Evolutionary conservation across 108 stramenopile species (phyloP), one percentile per base, ranked within the genome.

Genomic region (Epithemia pelagica): DNA sequence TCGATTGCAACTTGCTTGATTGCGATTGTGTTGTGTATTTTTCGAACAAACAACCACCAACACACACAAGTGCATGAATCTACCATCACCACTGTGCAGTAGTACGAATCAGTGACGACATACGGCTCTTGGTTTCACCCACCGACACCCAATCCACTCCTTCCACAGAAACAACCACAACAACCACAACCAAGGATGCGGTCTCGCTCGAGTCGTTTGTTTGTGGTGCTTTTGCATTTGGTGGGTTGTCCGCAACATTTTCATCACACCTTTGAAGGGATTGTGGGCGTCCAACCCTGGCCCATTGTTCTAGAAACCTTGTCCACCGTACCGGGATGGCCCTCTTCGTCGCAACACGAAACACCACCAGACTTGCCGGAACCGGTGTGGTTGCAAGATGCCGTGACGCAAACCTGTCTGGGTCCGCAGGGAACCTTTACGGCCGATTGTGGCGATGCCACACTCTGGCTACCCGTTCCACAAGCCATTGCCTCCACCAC

Each of bases 391-490:
- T 69, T 91, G 23, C 78, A 91, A 60, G 85, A 88, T 71, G 64
- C 64, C 32, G 30, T 26, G 25, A 86, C 87, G 67, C 78, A 79
- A 30, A 61, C 57, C 32, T 91, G 90, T 61, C 74, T 91, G 27
- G 85, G 86, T 10, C 82, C 86, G 1, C 80, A 66, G 25, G 86
- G 83, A 2, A 62, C 54, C 25, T 91, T 86, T 69, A 70, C 81
- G 5, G 37, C 37, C 37, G 87, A 88, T 59, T 91, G 90, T 72
- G 90, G 90, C 0, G 90, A 91, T 72, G 79, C 87, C 15, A 86
- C 84, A n/a, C 62, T 90, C 5, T 91, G 90, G 90, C 72, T 76
- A 28, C 52, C 72, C 32, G 60, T 72, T 7, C 32, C 28, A 31
- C 30, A 64, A 32, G 27, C 22, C n/a, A 21, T 60, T 1, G 37